A percentile compares a stretch with the other conserved stretches of the same genome.
Conservation (phyloP, 345 rosid genomes). For the Gossypium thurberi region DNA sequence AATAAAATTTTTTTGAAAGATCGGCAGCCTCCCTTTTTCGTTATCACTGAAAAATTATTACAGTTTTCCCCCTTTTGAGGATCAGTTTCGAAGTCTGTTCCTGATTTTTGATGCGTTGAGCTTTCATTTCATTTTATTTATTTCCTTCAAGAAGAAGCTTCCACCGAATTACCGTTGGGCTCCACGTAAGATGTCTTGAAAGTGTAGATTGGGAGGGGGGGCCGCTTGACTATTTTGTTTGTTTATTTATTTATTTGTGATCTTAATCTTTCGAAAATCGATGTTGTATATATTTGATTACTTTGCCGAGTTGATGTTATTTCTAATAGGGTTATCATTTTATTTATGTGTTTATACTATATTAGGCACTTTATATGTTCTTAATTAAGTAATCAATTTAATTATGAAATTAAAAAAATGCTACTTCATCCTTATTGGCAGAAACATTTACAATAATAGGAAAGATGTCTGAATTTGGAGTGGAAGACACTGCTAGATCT, state of each 20-base stretch:
- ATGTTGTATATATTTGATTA: too few relatives aligned
- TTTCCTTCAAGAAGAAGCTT: not conserved
- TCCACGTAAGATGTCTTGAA: not conserved
- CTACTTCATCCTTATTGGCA: fast-evolving
- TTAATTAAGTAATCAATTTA: fast-evolving
- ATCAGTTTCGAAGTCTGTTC: not conserved
- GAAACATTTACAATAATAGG: too few relatives aligned
- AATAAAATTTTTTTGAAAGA: not conserved
- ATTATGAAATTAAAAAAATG: too few relatives aligned
- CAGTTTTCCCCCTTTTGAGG: not conserved
- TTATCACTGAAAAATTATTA: not conserved
- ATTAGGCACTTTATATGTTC: too few relatives aligned
- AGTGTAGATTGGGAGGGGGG: not conserved
- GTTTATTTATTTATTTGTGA: too few relatives aligned
- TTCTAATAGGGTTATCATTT: too few relatives aligned
- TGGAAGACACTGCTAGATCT: too few relatives aligned
- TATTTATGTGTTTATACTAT: too few relatives aligned
- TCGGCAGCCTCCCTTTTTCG: not conserved
- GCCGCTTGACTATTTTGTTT: too few relatives aligned
- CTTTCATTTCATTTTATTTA: not conserved
- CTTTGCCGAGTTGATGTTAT: too few relatives aligned
- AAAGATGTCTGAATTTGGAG: too few relatives aligned
- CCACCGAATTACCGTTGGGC: not conserved
- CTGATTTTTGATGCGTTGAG: not conserved
- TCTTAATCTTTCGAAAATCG: too few relatives aligned